Percentiles rank a stretch among this genome's conserved stretches.
Evolutionary conservation across 164 flowering plant species (phyloP).

Genomic region (Magnolia sinica): DNA sequence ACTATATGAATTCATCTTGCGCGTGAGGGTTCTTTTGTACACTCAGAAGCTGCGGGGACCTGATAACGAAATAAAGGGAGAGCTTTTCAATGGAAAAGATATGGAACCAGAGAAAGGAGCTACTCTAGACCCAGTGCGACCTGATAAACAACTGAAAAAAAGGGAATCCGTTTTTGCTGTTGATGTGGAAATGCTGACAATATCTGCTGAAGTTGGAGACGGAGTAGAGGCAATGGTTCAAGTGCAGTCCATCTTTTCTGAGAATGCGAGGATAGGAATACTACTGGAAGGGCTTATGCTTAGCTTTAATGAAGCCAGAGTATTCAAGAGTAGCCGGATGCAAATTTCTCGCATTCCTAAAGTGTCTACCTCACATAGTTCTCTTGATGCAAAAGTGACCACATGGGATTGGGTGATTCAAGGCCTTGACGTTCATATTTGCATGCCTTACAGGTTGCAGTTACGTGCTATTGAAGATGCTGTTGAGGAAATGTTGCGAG

Average conservation of each 20-base stretch:
- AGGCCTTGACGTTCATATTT: conserved; percentile 91
- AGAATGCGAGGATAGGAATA: conserved; percentile 89
- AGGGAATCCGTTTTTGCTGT: conserved; percentile 84
- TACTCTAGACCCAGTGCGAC: conserved; percentile 30
- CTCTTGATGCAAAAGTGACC: conserved; percentile 45
- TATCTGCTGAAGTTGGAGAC: conserved; percentile 84
- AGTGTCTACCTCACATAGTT: conserved; percentile 31
- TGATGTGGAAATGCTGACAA: conserved; percentile 80
- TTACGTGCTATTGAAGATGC: conserved; percentile 98
- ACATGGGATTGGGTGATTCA: conserved; percentile 97
- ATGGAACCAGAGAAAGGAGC: conserved; percentile 40
- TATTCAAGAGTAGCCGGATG: conserved; percentile 89
- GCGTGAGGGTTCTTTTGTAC: conserved; percentile 49
- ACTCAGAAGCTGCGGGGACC: conserved; percentile 50
- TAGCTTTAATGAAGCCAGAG: conserved; percentile 60
- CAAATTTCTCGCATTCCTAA: conserved; percentile 92
- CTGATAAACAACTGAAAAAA: conserved; percentile 55
- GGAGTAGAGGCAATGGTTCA: conserved; percentile 65
- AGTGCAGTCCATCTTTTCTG: conserved; percentile 79
- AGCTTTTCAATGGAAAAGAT: conserved; percentile 23
- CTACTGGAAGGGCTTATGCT: conserved; percentile 92
- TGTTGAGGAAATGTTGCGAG: conserved; percentile 92
- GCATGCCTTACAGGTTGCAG: conserved; percentile 89
- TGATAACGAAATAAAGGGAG: conserved; percentile 29
- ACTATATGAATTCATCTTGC: conserved; percentile 67